Base-by-base conservation (phyloP, 495 filamentous ascomycete genomes). In the Filosporella fistucella region DNA sequence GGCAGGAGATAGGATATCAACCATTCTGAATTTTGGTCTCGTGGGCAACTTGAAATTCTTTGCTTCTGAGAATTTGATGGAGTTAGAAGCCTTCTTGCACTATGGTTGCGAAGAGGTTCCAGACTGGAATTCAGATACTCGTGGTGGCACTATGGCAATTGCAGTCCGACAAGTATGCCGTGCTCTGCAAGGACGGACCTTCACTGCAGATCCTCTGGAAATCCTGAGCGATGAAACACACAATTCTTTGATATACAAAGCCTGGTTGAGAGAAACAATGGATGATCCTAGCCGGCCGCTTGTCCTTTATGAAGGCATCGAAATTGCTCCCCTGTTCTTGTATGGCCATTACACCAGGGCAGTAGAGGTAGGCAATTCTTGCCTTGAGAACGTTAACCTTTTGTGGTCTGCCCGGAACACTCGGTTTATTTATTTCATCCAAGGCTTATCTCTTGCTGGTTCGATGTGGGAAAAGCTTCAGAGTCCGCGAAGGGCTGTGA, bases 131-230 rank as follows among this genome's bases (percentile, higher is more conserved):
- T 67, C 76, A 35, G 88, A 94, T 62, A 80, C 85, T n/a, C 77
- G 88, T 22, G 90, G 89, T 13, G 89, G 90, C 10, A 79, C 79
- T 6, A 71, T 87, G 52, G 71, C 94, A 10, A 75, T 88, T 47
- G 72, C 80, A 17, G 73, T 86, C 12, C 68, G 82, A 54, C 89
- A 95, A 67, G 81, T 83, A 44, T 78, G 78, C 37, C 76, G 88
- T 13, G 87, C 90, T 14, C 63, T 96, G 23, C 87, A 91, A 67
- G 90, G 90, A 29, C 95, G 91, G 63, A 95, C 90, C 0, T 67
- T 72, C n/a, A 71, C 66, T 17, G 62, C 66, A 2, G 65, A 66
- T 9, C 63, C 86, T 2, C 62, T 76, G 0, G 70, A 72, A 21
- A 70, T 91, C 21, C 74, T 95, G 70, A 80, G 72, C 33, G 89